phyloP scores from a whole-genome alignment of 164 flowering plant genomes.

The Cinnamomum micranthum region DNA sequence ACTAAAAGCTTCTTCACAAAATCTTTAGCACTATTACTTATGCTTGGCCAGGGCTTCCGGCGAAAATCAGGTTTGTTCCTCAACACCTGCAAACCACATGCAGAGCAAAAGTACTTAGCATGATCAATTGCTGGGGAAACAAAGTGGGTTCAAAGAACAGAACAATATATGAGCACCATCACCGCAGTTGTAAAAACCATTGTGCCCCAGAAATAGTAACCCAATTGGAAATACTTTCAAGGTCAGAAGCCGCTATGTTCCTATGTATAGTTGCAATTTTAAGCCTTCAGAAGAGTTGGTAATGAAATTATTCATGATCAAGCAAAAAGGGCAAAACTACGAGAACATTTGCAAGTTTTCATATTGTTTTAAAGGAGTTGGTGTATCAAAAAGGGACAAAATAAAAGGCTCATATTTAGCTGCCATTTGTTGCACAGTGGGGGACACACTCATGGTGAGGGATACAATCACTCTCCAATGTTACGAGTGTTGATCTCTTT shows the following conservation, averaged over 20 bases:
- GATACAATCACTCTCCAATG: too few relatives aligned
- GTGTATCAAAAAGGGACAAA: too few relatives aligned
- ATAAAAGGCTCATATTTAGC: too few relatives aligned
- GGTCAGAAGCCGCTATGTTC: not conserved
- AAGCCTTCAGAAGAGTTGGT: not conserved
- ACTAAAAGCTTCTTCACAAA: slow-evolving; percentile 86
- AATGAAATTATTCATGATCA: too few relatives aligned
- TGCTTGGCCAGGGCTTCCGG: slow-evolving; percentile 95
- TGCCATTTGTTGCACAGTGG: too few relatives aligned
- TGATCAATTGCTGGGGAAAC: not conserved
- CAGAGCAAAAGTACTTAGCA: not conserved
- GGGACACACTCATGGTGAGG: too few relatives aligned
- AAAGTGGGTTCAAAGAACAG: not conserved
- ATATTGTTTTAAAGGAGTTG: too few relatives aligned
- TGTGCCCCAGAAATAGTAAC: not conserved
- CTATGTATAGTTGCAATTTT: not conserved
- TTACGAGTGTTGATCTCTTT: too few relatives aligned
- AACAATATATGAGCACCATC: not conserved
- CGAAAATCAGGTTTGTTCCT: slow-evolving; percentile 92
- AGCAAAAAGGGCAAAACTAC: too few relatives aligned
- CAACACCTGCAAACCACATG: slow-evolving; percentile 56
- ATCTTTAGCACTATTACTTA: slow-evolving; percentile 86
- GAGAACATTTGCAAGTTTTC: too few relatives aligned
- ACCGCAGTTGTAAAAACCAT: not conserved
- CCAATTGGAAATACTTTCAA: not conserved